phyloP scores from a whole-genome alignment of 1,139 yeast genomes.

The Ashbya aceris region DNA sequence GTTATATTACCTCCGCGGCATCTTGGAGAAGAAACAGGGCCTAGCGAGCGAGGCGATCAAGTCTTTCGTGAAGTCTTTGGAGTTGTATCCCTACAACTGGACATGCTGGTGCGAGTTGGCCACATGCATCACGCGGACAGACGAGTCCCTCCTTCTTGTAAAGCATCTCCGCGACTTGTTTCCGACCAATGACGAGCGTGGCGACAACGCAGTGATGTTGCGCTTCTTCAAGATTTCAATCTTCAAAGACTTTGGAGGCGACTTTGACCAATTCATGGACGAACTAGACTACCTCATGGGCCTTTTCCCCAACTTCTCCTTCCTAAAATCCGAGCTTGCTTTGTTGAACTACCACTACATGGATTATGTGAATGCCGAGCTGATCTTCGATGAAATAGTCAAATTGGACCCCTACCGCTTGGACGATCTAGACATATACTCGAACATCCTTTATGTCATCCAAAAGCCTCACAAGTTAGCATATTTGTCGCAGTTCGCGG shows the following conservation, averaged over 20 bases:
- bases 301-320: conserved; percentile 64
- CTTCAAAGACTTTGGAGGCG: conserved; percentile 74
- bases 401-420: conserved; percentile 74
- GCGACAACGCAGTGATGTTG: conserved; percentile 40
- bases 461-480: conserved; percentile 81
- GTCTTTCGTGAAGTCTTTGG: conserved; percentile 45
- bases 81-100: conserved; percentile 79
- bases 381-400: conserved; percentile 66
- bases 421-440: conserved; percentile 85
- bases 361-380: conserved; percentile 74
- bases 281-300: conserved; percentile 40
- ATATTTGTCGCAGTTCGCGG: conserved; percentile 76
- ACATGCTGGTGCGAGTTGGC: conserved; percentile 84
- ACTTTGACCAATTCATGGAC: conserved; percentile 41
- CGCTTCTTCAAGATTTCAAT: conserved; percentile 61
- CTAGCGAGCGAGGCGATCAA: conserved; percentile 51
- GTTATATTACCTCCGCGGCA: conserved; percentile 59
- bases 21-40: conserved; percentile 55
- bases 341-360: conserved; percentile 69
- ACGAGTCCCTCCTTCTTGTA: conserved; percentile 48
- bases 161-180: conserved; percentile 33
- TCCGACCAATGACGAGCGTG: conserved; percentile 16
- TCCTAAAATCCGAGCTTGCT: conserved; percentile 72
- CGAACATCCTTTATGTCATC: conserved; percentile 90
- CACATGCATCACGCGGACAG: conserved; percentile 52